Conservation (phyloP, 129 eudicot genomes). For the Pittosporum tobira region DNA sequence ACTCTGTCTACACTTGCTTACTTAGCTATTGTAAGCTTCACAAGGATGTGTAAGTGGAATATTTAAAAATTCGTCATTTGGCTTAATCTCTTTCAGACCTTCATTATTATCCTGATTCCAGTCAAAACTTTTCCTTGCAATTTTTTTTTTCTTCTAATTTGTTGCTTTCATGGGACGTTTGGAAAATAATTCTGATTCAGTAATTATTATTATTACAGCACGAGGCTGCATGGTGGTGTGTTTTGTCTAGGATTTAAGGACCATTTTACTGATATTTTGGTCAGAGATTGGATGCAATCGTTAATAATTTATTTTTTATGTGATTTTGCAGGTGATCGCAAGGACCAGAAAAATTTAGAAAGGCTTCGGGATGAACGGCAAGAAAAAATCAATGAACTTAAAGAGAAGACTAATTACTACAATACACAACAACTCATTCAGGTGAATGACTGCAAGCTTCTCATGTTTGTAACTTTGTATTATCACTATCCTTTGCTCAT, state of each 20-base stretch:
- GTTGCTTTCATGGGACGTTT: too few relatives aligned
- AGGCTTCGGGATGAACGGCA: constrained; percentile 83
- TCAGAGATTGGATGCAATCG: background rate
- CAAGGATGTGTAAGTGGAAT: constrained; percentile 58
- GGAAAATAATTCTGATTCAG: too few relatives aligned
- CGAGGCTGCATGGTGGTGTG: too few relatives aligned
- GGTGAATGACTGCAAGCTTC: constrained; percentile 35
- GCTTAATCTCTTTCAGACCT: background rate
- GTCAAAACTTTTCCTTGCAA: too few relatives aligned
- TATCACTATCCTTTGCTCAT: background rate
- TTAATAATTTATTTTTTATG: constrained; percentile 8
- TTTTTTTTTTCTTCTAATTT: background rate
- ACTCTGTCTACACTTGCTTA: constrained; percentile 40
- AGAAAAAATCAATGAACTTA: constrained; percentile 87
- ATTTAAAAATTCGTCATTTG: background rate
- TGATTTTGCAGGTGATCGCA: constrained; percentile 52
- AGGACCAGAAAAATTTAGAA: constrained; percentile 79
- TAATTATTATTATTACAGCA: too few relatives aligned
- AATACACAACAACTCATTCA: constrained; percentile 92
- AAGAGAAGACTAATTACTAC: constrained; percentile 88
- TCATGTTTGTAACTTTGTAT: background rate
- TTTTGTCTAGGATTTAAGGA: too few relatives aligned
- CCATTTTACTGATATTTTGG: background rate
- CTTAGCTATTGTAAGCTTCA: constrained; percentile 43
- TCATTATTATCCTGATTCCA: background rate